Evolutionary conservation across 108 stramenopile genomes (phyloP).

Genomic region (Fragilaria crotonensis): DNA sequence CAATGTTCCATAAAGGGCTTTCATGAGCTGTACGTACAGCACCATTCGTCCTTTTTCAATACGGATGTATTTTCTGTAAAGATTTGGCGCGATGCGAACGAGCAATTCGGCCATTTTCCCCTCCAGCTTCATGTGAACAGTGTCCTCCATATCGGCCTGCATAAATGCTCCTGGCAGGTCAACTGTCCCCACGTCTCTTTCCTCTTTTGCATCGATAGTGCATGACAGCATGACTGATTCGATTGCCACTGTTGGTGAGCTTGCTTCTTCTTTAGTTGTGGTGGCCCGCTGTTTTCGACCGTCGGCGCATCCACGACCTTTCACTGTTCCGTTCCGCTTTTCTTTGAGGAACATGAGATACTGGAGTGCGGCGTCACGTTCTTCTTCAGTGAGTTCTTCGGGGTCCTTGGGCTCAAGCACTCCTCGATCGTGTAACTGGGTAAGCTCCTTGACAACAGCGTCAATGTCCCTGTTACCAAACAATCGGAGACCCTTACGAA

Average conservation of each 20-base stretch:
- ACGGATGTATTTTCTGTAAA: slow-evolving; percentile 10
- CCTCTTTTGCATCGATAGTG: slow-evolving; percentile 23
- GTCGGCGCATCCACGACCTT: slow-evolving; percentile 16
- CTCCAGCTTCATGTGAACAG: slow-evolving; percentile 10
- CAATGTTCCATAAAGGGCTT: slow-evolving; percentile 33
- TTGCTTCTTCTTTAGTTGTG: neutral
- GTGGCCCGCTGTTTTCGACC: slow-evolving; percentile 6
- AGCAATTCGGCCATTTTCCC: slow-evolving; percentile 21
- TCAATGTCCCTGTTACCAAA: slow-evolving; percentile 25
- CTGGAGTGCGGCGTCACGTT: slow-evolving; percentile 4
- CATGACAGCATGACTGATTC: neutral
- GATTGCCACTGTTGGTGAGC: slow-evolving; percentile 1
- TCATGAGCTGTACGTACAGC: slow-evolving; percentile 14
- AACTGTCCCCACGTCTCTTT: slow-evolving; percentile 14
- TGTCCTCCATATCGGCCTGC: slow-evolving; percentile 14
- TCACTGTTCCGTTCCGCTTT: slow-evolving; percentile 8
- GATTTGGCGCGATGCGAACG: slow-evolving; percentile 8
- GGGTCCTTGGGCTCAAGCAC: neutral
- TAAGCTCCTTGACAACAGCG: slow-evolving; percentile 27
- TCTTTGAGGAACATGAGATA: slow-evolving; percentile 23
- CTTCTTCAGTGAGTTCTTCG: neutral
- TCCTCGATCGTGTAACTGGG: slow-evolving; percentile 26
- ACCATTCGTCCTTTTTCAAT: slow-evolving; percentile 16
- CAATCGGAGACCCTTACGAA: slow-evolving; percentile 13
- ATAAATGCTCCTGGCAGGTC: slow-evolving; percentile 34